Evolutionary conservation across 495 filamentous ascomycete genomes (phyloP).

Genomic region (Xeromyces bisporus): DNA sequence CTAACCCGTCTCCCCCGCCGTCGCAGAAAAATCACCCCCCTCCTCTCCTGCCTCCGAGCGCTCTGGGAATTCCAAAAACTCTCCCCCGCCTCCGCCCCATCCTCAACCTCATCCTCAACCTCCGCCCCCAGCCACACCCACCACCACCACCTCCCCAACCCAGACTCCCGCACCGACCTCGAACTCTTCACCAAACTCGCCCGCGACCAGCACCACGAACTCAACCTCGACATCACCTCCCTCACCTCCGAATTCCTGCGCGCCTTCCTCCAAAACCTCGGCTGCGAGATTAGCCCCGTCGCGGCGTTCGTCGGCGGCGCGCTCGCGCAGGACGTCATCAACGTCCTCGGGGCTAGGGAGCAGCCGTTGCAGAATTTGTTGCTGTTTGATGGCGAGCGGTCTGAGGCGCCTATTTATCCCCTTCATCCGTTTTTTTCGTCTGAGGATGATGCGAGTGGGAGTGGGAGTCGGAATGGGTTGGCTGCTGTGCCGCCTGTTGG

Average conservation of each 20-base stretch:
- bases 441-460: constrained; percentile 11
- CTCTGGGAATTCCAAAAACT: constrained; percentile 60
- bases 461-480: too few relatives aligned
- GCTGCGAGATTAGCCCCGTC: constrained; percentile 68
- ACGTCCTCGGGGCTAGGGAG: constrained; percentile 74
- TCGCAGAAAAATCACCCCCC: constrained; percentile 57
- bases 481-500: constrained; percentile 16
- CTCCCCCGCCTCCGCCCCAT: constrained; percentile 37
- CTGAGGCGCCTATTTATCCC: constrained; percentile 60
- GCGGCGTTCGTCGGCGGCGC: constrained; percentile 79
- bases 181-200: constrained; percentile 60
- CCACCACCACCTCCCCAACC: constrained; percentile 39
- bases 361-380: constrained; percentile 93
- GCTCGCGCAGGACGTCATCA: constrained; percentile 92
- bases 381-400: constrained; percentile 73
- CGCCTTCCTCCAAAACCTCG: constrained; percentile 65
- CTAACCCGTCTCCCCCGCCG: constrained; percentile 46
- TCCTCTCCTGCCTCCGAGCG: constrained; percentile 66
- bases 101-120: constrained; percentile 51
- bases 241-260: constrained; percentile 66
- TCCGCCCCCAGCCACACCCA: constrained; percentile 60
- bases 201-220: constrained; percentile 52
- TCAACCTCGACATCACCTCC: constrained; percentile 61
- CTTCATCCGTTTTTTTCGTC: constrained; percentile 53
- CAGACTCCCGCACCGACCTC: constrained; percentile 40